Evolutionary conservation across 2,329 filamentous ascomycete genomes (phyloP), one percentile per base, ranked within the genome.

Genomic region (Salinomyces thailandicus): DNA sequence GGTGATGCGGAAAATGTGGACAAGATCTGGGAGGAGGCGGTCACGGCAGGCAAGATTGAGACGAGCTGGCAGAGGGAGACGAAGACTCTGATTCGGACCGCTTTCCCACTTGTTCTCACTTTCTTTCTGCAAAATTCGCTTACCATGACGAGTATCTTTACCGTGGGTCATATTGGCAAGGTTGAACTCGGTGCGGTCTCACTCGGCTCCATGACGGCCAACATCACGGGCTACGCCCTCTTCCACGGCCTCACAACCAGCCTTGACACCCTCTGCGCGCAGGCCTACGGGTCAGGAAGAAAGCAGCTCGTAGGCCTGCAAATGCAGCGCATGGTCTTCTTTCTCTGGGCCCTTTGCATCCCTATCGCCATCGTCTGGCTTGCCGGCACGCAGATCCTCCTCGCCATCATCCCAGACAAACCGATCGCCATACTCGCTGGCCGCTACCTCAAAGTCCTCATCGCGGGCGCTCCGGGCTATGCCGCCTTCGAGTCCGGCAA

Each of bases 31-130:
- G 80, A 89, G 44, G 81, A 86, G 43, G 89, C 87, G 0, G 82
- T 95, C 8, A 72, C 76, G 1, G 74, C 81, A 0, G 85, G 86
- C 8, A 73, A 77, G 53, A 87, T 96, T 46, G 79, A 80, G 36
- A 95, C 87, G 4, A 93, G 85, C 4, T 96, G 87, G 86, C 79
- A 82, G 59, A 77, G 87, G 44, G 89, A 96, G 66, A 71, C 81
- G 28, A 86, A 87, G 63, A 86, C 86, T 1, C 71, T 96, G 27
- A 64, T 38, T 12, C 72, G 18, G 42, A 63, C 61, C 31, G 62
- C 62, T 6, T 56, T 53, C 4, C 62, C 63, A 1, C 43, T 69
- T 18, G 64, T 68, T 24, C 42, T 68, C 28, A 69, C 66, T 0
- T 69, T 68, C 41, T 40, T 69, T 18, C 54, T 69, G n/a, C 66